These are phyloP conservation scores for Pseudonitzschia pungens DNA, from an alignment of 108 stramenopile genomes.

Conservation along the genomic window DNA sequence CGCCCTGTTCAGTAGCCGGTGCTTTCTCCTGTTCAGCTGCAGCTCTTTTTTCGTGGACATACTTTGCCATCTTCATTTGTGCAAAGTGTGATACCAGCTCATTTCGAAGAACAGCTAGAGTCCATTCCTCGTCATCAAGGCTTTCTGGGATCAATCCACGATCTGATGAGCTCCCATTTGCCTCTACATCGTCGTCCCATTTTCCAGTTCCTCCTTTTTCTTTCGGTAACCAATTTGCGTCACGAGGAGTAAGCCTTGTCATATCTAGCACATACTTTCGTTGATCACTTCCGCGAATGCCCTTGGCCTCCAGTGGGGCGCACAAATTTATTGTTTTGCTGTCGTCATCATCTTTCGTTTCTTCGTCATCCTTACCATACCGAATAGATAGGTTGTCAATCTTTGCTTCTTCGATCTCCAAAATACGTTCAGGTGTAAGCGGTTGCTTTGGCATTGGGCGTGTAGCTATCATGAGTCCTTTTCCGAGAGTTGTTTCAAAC, in stretches of 20 bases:
- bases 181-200: conserved; percentile 47
- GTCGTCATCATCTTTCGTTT: conserved; percentile 31
- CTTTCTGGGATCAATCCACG: conserved; percentile 27
- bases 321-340: conserved; percentile 34
- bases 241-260: conserved; percentile 88
- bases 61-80: conserved; percentile 54
- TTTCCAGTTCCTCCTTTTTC: conserved; percentile 72
- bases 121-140: conserved; percentile 79
- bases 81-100: conserved; percentile 79
- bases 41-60: conserved; percentile 39
- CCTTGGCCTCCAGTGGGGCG: conserved; percentile 91
- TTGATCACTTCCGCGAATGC: conserved; percentile 89
- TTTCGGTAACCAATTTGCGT: conserved; percentile 91
- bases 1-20: conserved; percentile 27
- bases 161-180: conserved; percentile 2
- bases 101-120: conserved; percentile 73
- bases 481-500: conserved; percentile 64
- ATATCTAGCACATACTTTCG: conserved; percentile 92
- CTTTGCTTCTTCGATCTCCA: conserved; percentile 50
- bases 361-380: conserved; percentile 33
- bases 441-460: conserved; percentile 56
- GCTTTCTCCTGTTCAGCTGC: conserved; percentile 29
- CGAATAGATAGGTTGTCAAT: conserved; percentile 17
- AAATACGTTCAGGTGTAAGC: conserved; percentile 52
- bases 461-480: conserved; percentile 66